These are phyloP conservation scores for Corymbia citriodora DNA, from an alignment of 441 rosid species.

Conservation along the genomic window DNA sequence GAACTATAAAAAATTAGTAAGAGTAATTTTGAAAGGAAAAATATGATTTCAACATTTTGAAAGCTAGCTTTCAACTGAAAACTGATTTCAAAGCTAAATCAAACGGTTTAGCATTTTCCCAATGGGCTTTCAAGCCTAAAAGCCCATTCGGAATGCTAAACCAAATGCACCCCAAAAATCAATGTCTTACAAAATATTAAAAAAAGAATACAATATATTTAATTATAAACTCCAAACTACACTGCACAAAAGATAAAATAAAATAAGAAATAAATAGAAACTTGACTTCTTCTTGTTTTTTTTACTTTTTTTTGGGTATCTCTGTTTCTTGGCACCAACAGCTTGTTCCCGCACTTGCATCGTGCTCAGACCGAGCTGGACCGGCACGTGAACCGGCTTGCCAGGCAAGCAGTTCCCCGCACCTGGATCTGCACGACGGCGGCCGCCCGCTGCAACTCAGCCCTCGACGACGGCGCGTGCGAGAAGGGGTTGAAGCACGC, in stretches of 20 bases:
- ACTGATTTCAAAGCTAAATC: no score
- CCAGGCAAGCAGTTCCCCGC: conserved; percentile 15
- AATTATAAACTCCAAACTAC: not conserved
- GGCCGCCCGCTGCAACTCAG: not conserved
- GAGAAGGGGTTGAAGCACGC: no score
- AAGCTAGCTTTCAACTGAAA: no score
- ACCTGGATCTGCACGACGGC: conserved; percentile 12
- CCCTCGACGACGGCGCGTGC: no score
- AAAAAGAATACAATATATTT: not conserved
- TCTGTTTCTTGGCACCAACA: conserved; percentile 3
- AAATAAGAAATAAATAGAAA: not conserved
- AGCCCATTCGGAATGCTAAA: no score
- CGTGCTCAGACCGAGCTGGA: conserved; percentile 1
- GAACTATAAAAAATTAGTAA: no score
- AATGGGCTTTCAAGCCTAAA: no score
- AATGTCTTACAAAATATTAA: not conserved
- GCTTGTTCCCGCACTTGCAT: conserved; percentile 7
- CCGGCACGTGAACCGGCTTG: conserved; percentile 11
- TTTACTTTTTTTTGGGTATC: no score
- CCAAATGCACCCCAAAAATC: no score
- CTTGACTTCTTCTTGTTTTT: not conserved
- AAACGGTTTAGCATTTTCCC: no score
- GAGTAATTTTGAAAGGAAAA: no score
- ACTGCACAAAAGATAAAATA: not conserved
- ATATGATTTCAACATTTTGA: no score